phyloP scores from a whole-genome alignment of 2,329 filamentous ascomycete species.

The Fusarium mangiferae region DNA sequence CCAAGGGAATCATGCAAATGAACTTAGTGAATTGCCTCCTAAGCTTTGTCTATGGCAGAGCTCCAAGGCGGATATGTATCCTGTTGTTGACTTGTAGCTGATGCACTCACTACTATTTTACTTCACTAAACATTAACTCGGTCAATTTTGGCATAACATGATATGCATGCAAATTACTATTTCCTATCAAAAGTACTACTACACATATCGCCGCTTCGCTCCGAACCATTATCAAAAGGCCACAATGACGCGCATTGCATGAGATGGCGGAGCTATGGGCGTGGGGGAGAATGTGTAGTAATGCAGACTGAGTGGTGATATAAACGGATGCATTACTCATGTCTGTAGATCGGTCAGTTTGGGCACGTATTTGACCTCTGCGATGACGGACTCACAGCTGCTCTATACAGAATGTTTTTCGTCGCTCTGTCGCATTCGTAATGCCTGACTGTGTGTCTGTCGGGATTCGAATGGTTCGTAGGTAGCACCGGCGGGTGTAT shows the following conservation, averaged over 20 bases:
- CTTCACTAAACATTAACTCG: not conserved
- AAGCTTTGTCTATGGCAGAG: not conserved
- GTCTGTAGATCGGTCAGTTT: not conserved
- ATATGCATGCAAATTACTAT: not conserved
- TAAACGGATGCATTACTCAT: not conserved
- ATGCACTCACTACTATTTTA: not conserved
- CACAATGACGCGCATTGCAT: not conserved
- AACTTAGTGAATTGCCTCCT: not conserved
- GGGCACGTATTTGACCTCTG: rapidly evolving
- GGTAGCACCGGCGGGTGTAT: not conserved
- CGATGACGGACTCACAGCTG: no score
- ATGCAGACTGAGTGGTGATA: not conserved
- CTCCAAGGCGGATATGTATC: not conserved
- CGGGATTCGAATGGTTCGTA: rapidly evolving
- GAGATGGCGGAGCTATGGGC: no score
- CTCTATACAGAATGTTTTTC: not conserved
- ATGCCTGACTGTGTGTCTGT: rapidly evolving
- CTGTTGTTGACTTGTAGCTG: no score
- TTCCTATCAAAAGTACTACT: not conserved
- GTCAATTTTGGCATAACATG: not conserved
- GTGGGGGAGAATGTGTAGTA: not conserved
- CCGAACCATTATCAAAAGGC: not conserved
- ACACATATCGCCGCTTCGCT: rapidly evolving
- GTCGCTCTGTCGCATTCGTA: not conserved
- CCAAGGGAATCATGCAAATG: rapidly evolving